A percentile compares a stretch with the other conserved stretches of the same genome.
Evolutionary conservation across 1,284 basidiomycete species (phyloP).

Genomic region (Marasmius tenuissimus): DNA sequence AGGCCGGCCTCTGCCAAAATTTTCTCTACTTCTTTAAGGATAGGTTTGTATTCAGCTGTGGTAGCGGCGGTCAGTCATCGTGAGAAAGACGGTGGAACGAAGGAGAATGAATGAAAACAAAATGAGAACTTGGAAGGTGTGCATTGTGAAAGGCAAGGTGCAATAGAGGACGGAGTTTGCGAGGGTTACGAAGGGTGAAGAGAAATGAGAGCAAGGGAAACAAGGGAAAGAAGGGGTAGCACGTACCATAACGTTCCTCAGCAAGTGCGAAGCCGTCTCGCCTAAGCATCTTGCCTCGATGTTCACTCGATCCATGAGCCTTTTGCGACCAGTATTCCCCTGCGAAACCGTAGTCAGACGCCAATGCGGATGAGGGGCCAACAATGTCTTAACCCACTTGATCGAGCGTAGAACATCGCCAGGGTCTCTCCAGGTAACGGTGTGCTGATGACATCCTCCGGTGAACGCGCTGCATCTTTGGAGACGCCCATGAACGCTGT

Average conservation of each 20-base stretch:
- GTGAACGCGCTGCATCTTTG: conserved; percentile 62
- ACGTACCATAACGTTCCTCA: conserved; percentile 63
- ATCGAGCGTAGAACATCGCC: conserved; percentile 83
- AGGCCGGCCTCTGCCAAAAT: conserved; percentile 86
- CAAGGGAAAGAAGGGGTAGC: not conserved
- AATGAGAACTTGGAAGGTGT: not conserved
- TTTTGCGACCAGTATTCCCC: conserved; percentile 83
- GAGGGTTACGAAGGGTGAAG: too few species aligned
- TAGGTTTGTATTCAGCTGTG: conserved; percentile 72
- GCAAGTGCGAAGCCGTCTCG: conserved; percentile 79
- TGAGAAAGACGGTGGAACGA: conserved; percentile 8
- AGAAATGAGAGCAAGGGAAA: too few species aligned
- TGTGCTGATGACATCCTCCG: conserved; percentile 78
- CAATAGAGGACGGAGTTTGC: too few species aligned
- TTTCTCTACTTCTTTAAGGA: conserved; percentile 79
- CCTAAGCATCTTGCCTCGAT: conserved; percentile 79
- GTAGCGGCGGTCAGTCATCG: not conserved
- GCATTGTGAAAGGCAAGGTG: not conserved
- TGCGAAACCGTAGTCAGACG: conserved; percentile 23
- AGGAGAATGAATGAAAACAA: conserved; percentile 4
- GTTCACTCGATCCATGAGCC: conserved; percentile 61
- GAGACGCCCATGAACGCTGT: conserved; percentile 73
- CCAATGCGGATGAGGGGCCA: not conserved
- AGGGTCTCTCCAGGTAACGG: conserved; percentile 89
- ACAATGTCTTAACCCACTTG: conserved; percentile 45